Evolutionary conservation across 2,329 filamentous ascomycete species (phyloP), one percentile per base, ranked within the genome.

Genomic region (Aspergillus sp.): DNA sequence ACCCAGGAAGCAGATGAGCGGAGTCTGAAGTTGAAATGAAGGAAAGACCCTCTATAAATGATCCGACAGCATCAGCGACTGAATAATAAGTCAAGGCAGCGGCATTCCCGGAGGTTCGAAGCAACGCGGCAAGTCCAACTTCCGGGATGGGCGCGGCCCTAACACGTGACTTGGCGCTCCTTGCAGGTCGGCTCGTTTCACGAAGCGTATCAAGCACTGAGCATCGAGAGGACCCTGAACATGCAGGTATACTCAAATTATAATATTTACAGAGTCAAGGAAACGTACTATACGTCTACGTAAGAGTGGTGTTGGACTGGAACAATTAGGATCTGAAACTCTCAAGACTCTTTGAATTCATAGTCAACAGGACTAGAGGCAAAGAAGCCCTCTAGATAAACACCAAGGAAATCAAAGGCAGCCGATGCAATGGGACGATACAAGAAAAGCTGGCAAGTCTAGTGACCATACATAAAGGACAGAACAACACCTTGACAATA

Each of bases 401-500:
- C 27, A 38, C 27, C 63, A 59, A 64, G 60, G 60, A 61, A 59
- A 64, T 49, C 39, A 61, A 48, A 49, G 54, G 44, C 42, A 44
- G 38, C 17, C 25, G 47, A 50, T 50, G 47, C 47, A 32, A 30
- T 50, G 25, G 15, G 23, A 27, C 42, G 55, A 57, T 53, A 60
- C 15, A 71, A 60, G 69, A 67, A 65, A 65, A 70, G 68, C 66
- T 64, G 59, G 57, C 66, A 68, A 69, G 65, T 69, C 64, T 68
- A 68, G 63, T 65, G 51, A 69, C 68, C 65, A 66, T 58, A 66
- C 50, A 64, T 58, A 56, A 68, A 59, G n/a, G 53, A 64, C 57
- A 55, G 56, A 57, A 50, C 57, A 68, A 74, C 68, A 70, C 69
- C 70, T 69, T 65, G 63, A 67, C 63, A 62, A 68, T 71, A 72